Conservation (phyloP, 2,329 filamentous ascomycete species). For the Coniella lustricola region DNA sequence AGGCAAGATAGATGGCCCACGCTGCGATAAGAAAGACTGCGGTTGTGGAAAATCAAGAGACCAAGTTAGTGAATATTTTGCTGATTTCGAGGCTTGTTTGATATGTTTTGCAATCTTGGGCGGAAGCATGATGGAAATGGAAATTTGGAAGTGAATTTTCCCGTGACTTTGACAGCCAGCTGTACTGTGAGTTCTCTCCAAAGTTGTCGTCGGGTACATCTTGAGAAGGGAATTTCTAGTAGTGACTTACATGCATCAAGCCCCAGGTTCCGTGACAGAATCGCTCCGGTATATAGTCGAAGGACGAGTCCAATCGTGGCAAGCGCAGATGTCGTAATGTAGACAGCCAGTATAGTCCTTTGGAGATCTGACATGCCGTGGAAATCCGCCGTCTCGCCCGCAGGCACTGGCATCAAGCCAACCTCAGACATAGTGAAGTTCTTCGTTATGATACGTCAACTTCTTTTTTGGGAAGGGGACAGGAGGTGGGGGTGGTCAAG, state of each 20-base stretch:
- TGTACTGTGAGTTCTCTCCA: too few species aligned
- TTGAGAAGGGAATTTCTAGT: too few species aligned
- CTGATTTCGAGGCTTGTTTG: too few species aligned
- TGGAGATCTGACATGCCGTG: slow-evolving; percentile 11
- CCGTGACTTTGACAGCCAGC: too few species aligned
- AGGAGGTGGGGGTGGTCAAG: too few species aligned
- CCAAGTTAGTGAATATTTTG: not conserved
- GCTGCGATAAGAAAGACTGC: slow-evolving; percentile 13
- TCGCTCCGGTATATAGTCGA: slow-evolving; percentile 9
- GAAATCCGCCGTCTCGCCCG: slow-evolving; percentile 7
- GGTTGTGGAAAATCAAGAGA: not conserved
- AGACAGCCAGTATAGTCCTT: slow-evolving; percentile 8
- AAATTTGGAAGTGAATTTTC: too few species aligned
- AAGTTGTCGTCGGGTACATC: too few species aligned
- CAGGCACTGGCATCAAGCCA: slow-evolving; percentile 10
- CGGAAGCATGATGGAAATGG: too few species aligned
- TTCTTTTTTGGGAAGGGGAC: too few species aligned
- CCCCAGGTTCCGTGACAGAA: slow-evolving; percentile 9
- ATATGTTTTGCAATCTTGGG: too few species aligned
- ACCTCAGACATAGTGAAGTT: slow-evolving; percentile 4
- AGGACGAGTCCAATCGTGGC: slow-evolving; percentile 7
- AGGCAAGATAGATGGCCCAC: slow-evolving; percentile 14
- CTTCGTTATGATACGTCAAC: not conserved
- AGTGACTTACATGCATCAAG: slow-evolving; percentile 12
- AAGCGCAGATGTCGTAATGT: slow-evolving; percentile 9